Base-by-base conservation (phyloP, 768 basidiomycete genomes). In the Auricularia cornea region DNA sequence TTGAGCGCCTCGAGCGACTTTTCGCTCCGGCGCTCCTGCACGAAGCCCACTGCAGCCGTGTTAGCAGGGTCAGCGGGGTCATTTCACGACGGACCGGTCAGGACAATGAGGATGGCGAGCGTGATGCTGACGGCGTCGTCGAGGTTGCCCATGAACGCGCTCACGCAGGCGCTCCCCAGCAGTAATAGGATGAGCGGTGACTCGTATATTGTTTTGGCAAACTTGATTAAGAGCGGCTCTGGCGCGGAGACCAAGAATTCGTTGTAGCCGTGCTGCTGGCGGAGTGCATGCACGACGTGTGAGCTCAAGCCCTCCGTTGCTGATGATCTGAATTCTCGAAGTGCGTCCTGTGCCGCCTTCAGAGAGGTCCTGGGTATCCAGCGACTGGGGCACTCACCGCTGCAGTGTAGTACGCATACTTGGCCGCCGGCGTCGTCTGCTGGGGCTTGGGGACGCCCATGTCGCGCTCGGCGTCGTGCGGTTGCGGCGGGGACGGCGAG, bases 81-180 rank as follows among this genome's bases (percentile, higher is more conserved):
- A n/a, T 44, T 29, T 28, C 61, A 23, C 11, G 51, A 67, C 82
- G 73, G 68, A 95, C 94, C 94, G 40, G 94, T 95, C 5, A 98
- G 76, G 28, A 98, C 95, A 63, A 98, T 98, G 31, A 92, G 75
- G 20, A 98, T 90, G 30, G 95, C 95, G 11, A 96, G 81, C 1
- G 89, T 88, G 65, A 98, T 98, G 70, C 93, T 95, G 67, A 94
- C 76, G 4, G 96, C 95, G 70, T 98, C 95, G 72, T 98, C 94
- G 38, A 90, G 76, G 69, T 97, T 96, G n/a, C 96, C 96, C 86
- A 98, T 92, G 59, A 94, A 71, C 2, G 89, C 91, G 71, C 93
- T 95, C 44, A 98, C 85, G 20, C 83, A 78, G 0, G 95, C 94
- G 71, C 94, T 97, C 30, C 86, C 96, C 64, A 96, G 89, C 38